Conservation (phyloP, 1,284 basidiomycete genomes). For the Kwoniella shivajii region DNA sequence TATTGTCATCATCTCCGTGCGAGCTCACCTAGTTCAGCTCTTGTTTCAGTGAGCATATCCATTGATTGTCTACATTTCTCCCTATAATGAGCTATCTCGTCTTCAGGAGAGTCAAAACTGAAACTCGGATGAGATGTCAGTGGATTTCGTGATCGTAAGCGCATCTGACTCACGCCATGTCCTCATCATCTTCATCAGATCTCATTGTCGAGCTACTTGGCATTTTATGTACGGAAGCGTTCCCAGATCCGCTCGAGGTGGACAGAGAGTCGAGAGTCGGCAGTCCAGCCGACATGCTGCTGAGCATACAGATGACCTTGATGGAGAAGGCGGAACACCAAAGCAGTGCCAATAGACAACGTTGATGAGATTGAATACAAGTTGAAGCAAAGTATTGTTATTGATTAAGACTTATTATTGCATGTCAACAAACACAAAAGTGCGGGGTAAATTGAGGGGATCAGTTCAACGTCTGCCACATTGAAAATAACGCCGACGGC, state of each 20-base stretch:
- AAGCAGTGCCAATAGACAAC: no score
- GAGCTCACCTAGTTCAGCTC: conserved; percentile 66
- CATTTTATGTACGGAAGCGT: conserved; percentile 33
- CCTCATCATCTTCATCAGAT: conserved; percentile 38
- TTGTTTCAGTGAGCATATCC: conserved; percentile 81
- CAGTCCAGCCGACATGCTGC: conserved; percentile 17
- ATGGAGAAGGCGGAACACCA: not conserved
- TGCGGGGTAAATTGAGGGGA: conserved; percentile 7
- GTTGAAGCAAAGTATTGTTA: no score
- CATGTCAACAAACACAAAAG: not conserved
- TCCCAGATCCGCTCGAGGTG: conserved; percentile 1
- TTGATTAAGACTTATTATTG: no score
- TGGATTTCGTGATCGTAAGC: not conserved
- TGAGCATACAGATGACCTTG: not conserved
- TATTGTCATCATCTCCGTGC: not conserved
- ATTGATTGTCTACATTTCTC: conserved; percentile 80
- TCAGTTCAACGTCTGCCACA: conserved; percentile 3
- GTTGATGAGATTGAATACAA: not conserved
- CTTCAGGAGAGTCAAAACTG: conserved; percentile 51
- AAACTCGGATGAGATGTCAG: not conserved
- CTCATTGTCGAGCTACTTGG: conserved; percentile 35
- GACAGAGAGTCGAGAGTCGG: conserved; percentile 15
- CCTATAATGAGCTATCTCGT: conserved; percentile 67
- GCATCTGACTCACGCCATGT: conserved; percentile 29
- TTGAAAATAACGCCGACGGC: not conserved